phyloP scores from a whole-genome alignment of 305 asterid genomes.

The Solanum aculeatissimum region DNA sequence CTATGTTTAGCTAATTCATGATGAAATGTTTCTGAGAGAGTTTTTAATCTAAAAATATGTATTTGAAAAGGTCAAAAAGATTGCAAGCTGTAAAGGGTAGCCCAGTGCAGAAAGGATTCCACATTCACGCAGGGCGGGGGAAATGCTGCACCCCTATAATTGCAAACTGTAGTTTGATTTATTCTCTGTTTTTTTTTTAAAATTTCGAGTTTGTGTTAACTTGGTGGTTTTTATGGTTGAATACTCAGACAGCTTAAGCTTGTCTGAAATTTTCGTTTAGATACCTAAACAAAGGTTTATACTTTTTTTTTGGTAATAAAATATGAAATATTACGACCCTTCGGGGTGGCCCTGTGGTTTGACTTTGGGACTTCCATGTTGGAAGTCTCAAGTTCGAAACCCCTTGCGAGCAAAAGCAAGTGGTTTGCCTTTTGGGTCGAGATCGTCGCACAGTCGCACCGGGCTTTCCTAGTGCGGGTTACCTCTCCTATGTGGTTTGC shows the following conservation, averaged over 20 bases:
- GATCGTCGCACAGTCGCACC: no score
- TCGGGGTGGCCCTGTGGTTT: no score
- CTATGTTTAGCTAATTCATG: not conserved
- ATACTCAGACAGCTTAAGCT: not conserved
- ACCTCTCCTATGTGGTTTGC: no score
- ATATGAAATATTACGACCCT: not conserved
- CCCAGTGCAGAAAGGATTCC: not conserved
- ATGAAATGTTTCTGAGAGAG: not conserved
- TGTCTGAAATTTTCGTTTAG: not conserved
- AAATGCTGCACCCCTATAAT: not conserved
- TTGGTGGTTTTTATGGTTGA: not conserved
- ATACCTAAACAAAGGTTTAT: not conserved
- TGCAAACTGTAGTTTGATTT: not conserved
- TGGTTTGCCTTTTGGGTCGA: no score
- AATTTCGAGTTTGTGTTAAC: not conserved
- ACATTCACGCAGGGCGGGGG: not conserved
- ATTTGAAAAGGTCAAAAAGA: not conserved
- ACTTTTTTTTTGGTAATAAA: not conserved
- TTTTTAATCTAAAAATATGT: not conserved
- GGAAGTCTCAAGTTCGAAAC: no score
- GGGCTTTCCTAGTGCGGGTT: no score
- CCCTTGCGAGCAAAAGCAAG: no score
- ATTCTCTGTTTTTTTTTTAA: not conserved
- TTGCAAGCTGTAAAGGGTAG: not conserved
- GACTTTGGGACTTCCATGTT: no score